A percentile compares a stretch with the other conserved stretches of the same genome.
Conservation (phyloP, 371 early-diverging fungal species). For the Dinochytrium kinnereticum region DNA sequence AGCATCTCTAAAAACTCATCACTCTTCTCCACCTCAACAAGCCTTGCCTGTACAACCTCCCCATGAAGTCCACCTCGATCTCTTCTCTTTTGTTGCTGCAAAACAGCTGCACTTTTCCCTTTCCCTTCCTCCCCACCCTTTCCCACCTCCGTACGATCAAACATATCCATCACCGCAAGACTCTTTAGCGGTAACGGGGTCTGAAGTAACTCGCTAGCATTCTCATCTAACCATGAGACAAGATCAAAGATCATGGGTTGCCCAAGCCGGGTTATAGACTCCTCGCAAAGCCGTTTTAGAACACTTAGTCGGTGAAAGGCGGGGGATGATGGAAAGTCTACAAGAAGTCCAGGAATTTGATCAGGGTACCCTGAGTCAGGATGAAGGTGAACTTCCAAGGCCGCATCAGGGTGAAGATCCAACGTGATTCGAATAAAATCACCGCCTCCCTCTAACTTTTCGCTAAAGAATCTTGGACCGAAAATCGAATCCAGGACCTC, state of each 20-base stretch:
- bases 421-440: conserved; percentile 43
- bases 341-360: conserved; percentile 35
- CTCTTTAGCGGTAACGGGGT: conserved; percentile 65
- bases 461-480: not conserved
- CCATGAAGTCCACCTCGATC: not conserved
- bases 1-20: conserved; percentile 62
- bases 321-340: conserved; percentile 18
- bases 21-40: conserved; percentile 57
- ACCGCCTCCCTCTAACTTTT: not conserved
- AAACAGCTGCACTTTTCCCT: no score
- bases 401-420: conserved; percentile 52
- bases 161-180: not conserved
- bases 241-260: conserved; percentile 72
- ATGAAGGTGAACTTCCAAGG: conserved; percentile 34
- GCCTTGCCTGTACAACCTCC: not conserved
- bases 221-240: conserved; percentile 72
- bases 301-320: conserved; percentile 73
- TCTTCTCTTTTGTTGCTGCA: not conserved
- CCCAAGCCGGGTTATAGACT: conserved; percentile 62
- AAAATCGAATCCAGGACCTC: conserved; percentile 48
- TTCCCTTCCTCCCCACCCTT: not conserved
- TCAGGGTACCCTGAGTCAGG: conserved; percentile 38
- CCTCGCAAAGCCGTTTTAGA: conserved; percentile 61
- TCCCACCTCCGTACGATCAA: not conserved
- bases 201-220: conserved; percentile 58